Evolutionary conservation across 2,329 filamentous ascomycete species (phyloP).

Genomic region (Clonostachys sp.): DNA sequence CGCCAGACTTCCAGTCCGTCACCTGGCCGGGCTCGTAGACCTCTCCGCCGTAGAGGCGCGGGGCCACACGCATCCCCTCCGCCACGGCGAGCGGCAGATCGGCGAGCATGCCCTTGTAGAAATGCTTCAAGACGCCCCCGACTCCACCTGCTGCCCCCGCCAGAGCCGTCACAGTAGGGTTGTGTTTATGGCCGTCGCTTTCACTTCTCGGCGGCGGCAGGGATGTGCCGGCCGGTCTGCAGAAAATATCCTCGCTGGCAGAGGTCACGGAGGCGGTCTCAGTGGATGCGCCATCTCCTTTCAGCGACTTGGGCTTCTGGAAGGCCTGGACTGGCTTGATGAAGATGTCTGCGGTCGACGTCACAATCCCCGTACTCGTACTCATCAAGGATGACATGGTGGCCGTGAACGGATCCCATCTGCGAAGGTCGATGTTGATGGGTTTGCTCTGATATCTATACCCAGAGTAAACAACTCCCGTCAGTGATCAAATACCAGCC

Average conservation of each 20-base stretch:
- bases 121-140: not conserved
- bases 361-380: not conserved
- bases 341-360: not conserved
- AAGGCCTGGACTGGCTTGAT: not conserved
- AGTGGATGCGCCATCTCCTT: not conserved
- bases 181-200: not conserved
- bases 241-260: too few species aligned
- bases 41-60: conserved; percentile 1
- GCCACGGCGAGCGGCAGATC: conserved; percentile 3
- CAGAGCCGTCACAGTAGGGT: too few species aligned
- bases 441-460: not conserved
- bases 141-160: not conserved
- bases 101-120: not conserved
- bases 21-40: conserved; percentile 1
- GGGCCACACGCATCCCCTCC: conserved; percentile 1
- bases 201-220: too few species aligned
- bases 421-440: conserved; percentile 17
- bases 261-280: too few species aligned
- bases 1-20: conserved; percentile 4
- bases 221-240: too few species aligned
- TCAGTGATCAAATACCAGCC: not conserved
- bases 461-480: not conserved
- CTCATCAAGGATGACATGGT: conserved; percentile 9
- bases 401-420: conserved; percentile 25
- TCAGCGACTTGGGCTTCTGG: not conserved